phyloP scores from a whole-genome alignment of 768 basidiomycete species.

The Lactifluus volemus region DNA sequence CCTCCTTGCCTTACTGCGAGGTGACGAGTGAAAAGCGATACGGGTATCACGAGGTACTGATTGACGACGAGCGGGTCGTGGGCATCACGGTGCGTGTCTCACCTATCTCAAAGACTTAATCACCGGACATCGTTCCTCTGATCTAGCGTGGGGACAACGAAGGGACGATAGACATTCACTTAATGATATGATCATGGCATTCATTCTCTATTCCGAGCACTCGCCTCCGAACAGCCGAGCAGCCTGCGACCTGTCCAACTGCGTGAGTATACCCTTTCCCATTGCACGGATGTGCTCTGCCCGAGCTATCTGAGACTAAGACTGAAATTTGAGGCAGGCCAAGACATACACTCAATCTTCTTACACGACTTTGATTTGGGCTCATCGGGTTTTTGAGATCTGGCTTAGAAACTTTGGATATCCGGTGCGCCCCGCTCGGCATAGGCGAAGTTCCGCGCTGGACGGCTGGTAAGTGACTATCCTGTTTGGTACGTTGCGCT shows the following conservation, averaged over 20 bases:
- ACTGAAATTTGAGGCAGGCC: background rate
- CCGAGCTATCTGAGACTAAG: background rate
- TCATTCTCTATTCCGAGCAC: no score
- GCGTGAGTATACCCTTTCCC: background rate
- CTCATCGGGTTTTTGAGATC: background rate
- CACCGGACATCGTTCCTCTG: background rate
- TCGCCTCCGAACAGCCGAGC: background rate
- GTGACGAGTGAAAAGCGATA: slow-evolving; percentile 15
- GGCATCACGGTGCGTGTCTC: slow-evolving; percentile 10
- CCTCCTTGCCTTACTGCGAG: slow-evolving; percentile 11
- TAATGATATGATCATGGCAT: no score
- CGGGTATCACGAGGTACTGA: slow-evolving; percentile 12
- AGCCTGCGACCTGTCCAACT: background rate
- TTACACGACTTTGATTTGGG: background rate
- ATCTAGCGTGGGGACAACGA: background rate
- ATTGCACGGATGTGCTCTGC: no score
- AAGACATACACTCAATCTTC: background rate
- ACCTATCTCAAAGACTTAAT: background rate
- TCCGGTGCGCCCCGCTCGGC: background rate
- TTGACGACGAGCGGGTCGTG: slow-evolving; percentile 13
- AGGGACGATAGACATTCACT: no score
- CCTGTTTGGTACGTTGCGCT: no score
- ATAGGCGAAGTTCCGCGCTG: background rate
- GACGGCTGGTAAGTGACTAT: background rate
- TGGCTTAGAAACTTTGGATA: background rate